These are phyloP conservation scores for Aquanectria penicillioides DNA, from an alignment of 2,329 filamentous ascomycete genomes.

Conservation along the genomic window DNA sequence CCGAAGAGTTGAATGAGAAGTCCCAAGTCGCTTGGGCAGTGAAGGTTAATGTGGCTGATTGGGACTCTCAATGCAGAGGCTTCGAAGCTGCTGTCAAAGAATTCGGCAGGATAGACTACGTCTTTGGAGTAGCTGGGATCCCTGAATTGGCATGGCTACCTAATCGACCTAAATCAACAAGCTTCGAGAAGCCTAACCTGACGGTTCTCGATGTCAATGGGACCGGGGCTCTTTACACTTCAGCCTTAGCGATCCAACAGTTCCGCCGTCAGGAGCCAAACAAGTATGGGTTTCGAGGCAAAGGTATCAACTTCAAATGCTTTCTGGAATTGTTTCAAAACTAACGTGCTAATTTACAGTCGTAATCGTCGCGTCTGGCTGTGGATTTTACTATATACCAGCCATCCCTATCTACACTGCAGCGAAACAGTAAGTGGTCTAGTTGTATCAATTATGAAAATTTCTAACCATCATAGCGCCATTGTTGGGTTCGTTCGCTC, in stretches of 20 bases:
- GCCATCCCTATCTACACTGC: conserved; percentile 5
- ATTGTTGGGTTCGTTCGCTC: conserved; percentile 10
- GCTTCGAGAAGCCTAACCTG: conserved; percentile 4
- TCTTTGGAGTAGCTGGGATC: conserved; percentile 6
- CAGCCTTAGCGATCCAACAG: not conserved
- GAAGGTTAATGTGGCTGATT: conserved; percentile 7
- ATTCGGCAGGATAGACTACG: not conserved
- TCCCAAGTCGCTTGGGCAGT: not conserved
- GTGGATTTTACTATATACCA: conserved; percentile 4
- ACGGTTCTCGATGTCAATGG: conserved; percentile 5
- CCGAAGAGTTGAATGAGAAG: not conserved
- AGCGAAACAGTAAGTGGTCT: conserved; percentile 5
- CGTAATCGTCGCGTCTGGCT: not conserved
- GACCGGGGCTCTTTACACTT: not conserved
- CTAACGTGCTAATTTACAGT: not conserved
- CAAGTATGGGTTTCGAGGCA: conserved; percentile 1
- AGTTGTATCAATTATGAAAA: not conserved
- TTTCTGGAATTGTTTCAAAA: not conserved
- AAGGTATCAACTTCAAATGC: not conserved
- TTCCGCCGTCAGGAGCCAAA: conserved; percentile 6
- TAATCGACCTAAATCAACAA: conserved; percentile 4
- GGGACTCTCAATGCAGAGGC: conserved; percentile 5
- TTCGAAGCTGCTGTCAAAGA: not conserved
- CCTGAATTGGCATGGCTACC: conserved; percentile 6
- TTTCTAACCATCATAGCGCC: not conserved